Percentiles rank a stretch among this genome's conserved stretches.
Conservation (phyloP, 805 yeast species). For the Candida ovalis region DNA sequence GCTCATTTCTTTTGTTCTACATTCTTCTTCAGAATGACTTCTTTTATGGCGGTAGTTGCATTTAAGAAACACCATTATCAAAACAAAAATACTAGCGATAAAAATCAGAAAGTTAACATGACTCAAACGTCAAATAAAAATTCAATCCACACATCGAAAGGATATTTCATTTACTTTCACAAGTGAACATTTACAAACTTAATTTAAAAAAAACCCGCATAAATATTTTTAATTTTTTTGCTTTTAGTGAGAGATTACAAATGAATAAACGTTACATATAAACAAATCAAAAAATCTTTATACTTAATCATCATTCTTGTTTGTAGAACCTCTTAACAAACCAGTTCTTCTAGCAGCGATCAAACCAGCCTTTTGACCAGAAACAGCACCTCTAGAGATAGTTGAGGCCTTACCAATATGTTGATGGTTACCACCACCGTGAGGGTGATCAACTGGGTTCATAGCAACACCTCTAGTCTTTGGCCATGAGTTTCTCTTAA, state of each 20-base stretch:
- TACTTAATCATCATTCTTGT: constrained; percentile 32
- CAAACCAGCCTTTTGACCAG: constrained; percentile 99
- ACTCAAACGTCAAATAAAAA: too few relatives aligned
- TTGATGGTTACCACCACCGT: constrained; percentile 99
- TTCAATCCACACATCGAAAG: too few relatives aligned
- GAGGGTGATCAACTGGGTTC: constrained; percentile 99
- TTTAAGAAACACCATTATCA: too few relatives aligned
- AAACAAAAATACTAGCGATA: too few relatives aligned
- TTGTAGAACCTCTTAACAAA: constrained; percentile 99
- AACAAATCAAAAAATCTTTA: background rate
- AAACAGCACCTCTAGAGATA: constrained; percentile 97
- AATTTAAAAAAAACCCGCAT: constrained; percentile 1
- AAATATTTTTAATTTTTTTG: constrained; percentile 3
- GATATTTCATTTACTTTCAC: too few relatives aligned
- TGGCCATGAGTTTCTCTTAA: constrained; percentile 99
- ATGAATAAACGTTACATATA: background rate
- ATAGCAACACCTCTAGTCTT: constrained; percentile 99
- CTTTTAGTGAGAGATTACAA: background rate
- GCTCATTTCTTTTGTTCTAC: too few relatives aligned
- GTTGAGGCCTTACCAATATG: constrained; percentile 99
- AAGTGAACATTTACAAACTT: background rate
- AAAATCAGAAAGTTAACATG: too few relatives aligned
- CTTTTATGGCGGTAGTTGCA: too few relatives aligned
- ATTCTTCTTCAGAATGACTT: too few relatives aligned
- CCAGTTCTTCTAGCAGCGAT: constrained; percentile 99